Conservation (phyloP, 495 filamentous ascomycete species). For the Niebla homalea region DNA sequence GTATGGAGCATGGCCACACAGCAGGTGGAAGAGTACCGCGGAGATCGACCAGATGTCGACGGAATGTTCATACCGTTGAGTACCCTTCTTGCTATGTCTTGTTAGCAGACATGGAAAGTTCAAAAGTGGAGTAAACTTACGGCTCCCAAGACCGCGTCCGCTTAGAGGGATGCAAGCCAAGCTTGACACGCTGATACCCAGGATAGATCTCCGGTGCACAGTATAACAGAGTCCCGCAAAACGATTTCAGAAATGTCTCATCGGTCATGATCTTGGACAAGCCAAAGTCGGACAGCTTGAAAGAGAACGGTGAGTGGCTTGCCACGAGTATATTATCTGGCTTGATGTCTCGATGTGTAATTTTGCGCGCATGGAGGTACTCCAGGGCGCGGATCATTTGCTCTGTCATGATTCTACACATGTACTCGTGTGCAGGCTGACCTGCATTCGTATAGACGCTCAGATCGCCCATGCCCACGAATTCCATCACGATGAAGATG, state of each 20-base stretch:
- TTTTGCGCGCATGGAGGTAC: slow-evolving; percentile 75
- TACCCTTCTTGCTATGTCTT: slow-evolving; percentile 26
- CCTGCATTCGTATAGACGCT: slow-evolving; percentile 49
- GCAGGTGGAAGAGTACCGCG: slow-evolving; percentile 72
- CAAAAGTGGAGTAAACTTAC: slow-evolving; percentile 11
- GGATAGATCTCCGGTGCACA: slow-evolving; percentile 94
- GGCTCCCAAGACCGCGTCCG: slow-evolving; percentile 37
- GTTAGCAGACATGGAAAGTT: slow-evolving; percentile 14
- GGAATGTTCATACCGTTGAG: slow-evolving; percentile 63
- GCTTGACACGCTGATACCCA: slow-evolving; percentile 47
- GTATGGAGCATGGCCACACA: slow-evolving; percentile 66
- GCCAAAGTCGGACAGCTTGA: slow-evolving; percentile 93
- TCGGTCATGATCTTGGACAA: slow-evolving; percentile 83
- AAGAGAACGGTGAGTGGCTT: slow-evolving; percentile 53
- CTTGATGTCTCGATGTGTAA: slow-evolving; percentile 95
- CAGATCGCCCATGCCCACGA: slow-evolving; percentile 74
- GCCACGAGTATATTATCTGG: slow-evolving; percentile 90
- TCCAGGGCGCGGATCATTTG: slow-evolving; percentile 72
- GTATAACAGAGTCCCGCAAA: slow-evolving; percentile 90
- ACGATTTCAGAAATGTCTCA: slow-evolving; percentile 86
- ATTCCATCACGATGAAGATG: slow-evolving; percentile 95
- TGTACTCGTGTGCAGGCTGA: slow-evolving; percentile 49
- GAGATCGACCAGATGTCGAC: slow-evolving; percentile 94
- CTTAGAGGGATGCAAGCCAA: slow-evolving; percentile 32
- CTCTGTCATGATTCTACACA: slow-evolving; percentile 52